phyloP scores from a whole-genome alignment of 305 asterid genomes.

The Andrographis paniculata region DNA sequence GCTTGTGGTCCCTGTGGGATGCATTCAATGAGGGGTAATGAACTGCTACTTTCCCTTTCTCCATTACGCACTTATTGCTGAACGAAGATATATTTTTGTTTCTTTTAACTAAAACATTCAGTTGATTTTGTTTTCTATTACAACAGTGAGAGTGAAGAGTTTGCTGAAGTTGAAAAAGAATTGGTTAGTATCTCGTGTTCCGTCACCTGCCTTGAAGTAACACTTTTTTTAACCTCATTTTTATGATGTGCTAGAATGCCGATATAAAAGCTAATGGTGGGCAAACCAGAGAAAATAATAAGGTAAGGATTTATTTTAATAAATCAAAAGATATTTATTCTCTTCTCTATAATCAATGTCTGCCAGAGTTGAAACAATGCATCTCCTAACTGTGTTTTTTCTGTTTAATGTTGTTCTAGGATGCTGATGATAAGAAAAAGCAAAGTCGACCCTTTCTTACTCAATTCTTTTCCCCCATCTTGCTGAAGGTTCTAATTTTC shows the following conservation, averaged over 20 bases:
- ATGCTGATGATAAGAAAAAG: slow-evolving; percentile 44
- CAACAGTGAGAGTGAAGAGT: slow-evolving; percentile 76
- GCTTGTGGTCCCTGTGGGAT: slow-evolving; percentile 97
- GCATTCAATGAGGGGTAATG: slow-evolving; percentile 79
- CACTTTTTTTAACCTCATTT: slow-evolving; percentile 18
- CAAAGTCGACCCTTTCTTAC: slow-evolving; percentile 34
- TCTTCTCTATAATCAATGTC: not conserved
- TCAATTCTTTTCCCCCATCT: slow-evolving; percentile 50
- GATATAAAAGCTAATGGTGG: slow-evolving; percentile 56
- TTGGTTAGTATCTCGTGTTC: slow-evolving; percentile 45
- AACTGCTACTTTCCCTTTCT: slow-evolving; percentile 14
- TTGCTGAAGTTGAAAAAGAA: slow-evolving; percentile 87
- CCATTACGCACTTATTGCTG: slow-evolving; percentile 9
- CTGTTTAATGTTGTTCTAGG: slow-evolving; percentile 26
- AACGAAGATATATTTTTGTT: slow-evolving; percentile 8
- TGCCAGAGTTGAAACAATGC: slow-evolving; percentile 1
- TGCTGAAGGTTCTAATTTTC: slow-evolving; percentile 36
- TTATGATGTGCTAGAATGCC: slow-evolving; percentile 49
- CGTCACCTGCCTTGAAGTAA: slow-evolving; percentile 12
- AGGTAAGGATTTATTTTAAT: slow-evolving; percentile 29
- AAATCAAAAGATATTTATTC: not conserved
- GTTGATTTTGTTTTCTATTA: slow-evolving; percentile 7
- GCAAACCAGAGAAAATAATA: slow-evolving; percentile 38
- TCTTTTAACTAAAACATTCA: not conserved
- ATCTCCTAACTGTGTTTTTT: not conserved